Evolutionary conservation across 2,329 filamentous ascomycete species (phyloP), one percentile per base, ranked within the genome.

Genomic region (Fusarium begoniae): DNA sequence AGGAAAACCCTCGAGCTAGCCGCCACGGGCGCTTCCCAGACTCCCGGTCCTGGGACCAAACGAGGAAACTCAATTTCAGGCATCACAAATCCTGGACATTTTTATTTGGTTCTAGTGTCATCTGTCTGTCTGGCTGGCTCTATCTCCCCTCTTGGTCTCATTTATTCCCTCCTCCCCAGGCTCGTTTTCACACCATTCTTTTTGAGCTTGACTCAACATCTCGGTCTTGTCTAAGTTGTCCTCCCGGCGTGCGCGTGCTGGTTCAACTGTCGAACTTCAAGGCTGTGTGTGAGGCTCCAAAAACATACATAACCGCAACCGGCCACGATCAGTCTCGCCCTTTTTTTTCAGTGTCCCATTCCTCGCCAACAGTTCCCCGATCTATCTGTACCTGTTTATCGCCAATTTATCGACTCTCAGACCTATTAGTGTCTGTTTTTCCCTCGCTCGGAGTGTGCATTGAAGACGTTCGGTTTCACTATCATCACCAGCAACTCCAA

Each of bases 1-100:
- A 70, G 57, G 41, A 35, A 65, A 69, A 66, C 53, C 44, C 68
- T 59, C 66, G 69, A 70, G 73, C 71, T 77, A 76, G 73, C 69
- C 73, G 76, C 69, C 69, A 74, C 75, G 75, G 72, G 74, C 74
- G 74, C 69, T 70, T 76, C 71, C 75, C 75, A 75, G 71, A 73
- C 69, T 75, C 75, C 73, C 47, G 74, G 76, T 72, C 65, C 73
- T 72, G 56, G 74, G 68, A 72, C 51, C 69, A 58, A 66, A 72
- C 63, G 69, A 66, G 61, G 66, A 75, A 78, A 77, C 70, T 77
- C 73, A 78, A 76, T 74, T 74, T 76, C 73, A 65, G 75, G 72
- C 73, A 73, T 76, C 73, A 55, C 58, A 75, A 68, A 65, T 70
- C 72, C 66, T 54, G 54, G 70, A 45, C 66, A 59, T 60, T 28